Percentiles rank a stretch among this genome's conserved stretches.
These are phyloP conservation scores for Backusella psychrophila DNA, from an alignment of 192 early-diverging fungal species.

Conservation along the genomic window DNA sequence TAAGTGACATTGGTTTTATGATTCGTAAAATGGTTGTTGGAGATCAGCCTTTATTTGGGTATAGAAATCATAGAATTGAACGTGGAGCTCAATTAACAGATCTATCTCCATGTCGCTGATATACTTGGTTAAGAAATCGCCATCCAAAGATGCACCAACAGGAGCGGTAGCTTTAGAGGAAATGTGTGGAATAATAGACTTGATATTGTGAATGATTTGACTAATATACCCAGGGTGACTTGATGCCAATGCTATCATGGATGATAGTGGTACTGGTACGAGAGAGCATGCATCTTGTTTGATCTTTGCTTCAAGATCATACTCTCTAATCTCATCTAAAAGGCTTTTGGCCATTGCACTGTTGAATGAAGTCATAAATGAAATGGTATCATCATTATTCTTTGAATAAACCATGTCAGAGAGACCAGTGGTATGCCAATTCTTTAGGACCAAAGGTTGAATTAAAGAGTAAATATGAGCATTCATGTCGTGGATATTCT, in stretches of 20 bases:
- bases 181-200: neutral
- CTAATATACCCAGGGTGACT: neutral
- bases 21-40: neutral
- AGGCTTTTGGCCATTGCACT: neutral
- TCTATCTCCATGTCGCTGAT: neutral
- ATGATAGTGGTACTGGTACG: neutral
- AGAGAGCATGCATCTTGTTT: neutral
- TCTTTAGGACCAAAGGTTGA: neutral
- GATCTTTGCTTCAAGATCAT: neutral
- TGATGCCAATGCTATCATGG: neutral
- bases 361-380: constrained; percentile 5
- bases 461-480: neutral
- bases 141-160: neutral
- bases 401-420: neutral
- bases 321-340: neutral
- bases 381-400: neutral
- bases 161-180: no score
- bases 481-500: constrained; percentile 5
- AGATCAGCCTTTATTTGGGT: neutral
- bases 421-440: neutral
- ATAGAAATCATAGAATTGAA: constrained; percentile 1
- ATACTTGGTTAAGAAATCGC: neutral
- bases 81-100: constrained; percentile 1
- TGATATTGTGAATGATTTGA: neutral
- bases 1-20: neutral